Evolutionary conservation across 2,329 filamentous ascomycete species (phyloP).

Genomic region (Pseudocercospora vitis): DNA sequence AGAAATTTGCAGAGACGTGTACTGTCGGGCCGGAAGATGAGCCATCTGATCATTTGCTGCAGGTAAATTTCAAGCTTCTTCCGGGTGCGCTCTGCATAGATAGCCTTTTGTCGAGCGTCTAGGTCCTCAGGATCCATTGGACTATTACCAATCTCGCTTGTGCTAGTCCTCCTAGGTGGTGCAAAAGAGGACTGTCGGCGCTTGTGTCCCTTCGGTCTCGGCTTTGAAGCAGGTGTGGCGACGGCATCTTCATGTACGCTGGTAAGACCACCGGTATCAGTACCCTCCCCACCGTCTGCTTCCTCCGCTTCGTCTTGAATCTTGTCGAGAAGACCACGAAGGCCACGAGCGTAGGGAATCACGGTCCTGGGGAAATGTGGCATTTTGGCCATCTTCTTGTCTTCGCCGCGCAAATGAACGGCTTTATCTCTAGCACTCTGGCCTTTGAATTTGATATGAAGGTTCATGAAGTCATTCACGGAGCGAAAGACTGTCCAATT

Average conservation of each 20-base stretch:
- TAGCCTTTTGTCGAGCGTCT: slow-evolving; percentile 42
- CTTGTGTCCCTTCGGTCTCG: slow-evolving; percentile 44
- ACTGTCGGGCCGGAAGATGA: slow-evolving; percentile 95
- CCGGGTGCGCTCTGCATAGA: slow-evolving; percentile 78
- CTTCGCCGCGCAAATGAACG: slow-evolving; percentile 66
- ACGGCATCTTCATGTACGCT: slow-evolving; percentile 9
- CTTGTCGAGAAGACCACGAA: slow-evolving; percentile 57
- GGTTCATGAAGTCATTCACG: slow-evolving; percentile 83
- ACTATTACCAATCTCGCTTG: slow-evolving; percentile 40
- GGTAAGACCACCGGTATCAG: slow-evolving; percentile 6
- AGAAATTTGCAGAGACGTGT: slow-evolving; percentile 95
- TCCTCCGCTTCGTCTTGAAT: slow-evolving; percentile 74
- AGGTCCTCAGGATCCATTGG: slow-evolving; percentile 37
- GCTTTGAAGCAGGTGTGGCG: slow-evolving; percentile 35
- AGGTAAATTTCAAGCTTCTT: slow-evolving; percentile 86
- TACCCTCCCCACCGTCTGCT: slow-evolving; percentile 53
- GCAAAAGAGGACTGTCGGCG: slow-evolving; percentile 56
- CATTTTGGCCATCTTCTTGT: slow-evolving; percentile 68
- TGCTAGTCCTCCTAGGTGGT: slow-evolving; percentile 60
- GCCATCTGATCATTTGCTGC: slow-evolving; percentile 89
- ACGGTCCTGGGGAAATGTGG: slow-evolving; percentile 87
- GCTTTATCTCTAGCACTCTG: slow-evolving; percentile 82
- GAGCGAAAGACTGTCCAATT: slow-evolving; percentile 90
- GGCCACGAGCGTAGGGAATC: slow-evolving; percentile 83
- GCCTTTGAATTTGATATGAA: slow-evolving; percentile 91